These are phyloP conservation scores for Saprolegnia parasitica DNA, from an alignment of 352 stramenopile genomes.

Conservation along the genomic window DNA sequence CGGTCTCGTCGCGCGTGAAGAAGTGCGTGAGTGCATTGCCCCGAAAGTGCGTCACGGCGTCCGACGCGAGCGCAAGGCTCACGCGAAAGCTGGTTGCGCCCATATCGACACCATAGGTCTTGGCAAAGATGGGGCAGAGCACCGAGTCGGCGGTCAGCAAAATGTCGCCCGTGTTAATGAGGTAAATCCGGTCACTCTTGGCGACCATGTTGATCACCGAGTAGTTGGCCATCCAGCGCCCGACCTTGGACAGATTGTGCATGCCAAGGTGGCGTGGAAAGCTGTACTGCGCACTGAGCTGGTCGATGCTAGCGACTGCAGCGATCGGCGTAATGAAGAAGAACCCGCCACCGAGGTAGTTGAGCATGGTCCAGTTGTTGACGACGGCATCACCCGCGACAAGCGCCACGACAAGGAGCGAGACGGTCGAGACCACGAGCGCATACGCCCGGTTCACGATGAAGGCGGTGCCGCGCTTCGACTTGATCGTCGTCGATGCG, in stretches of 20 bases:
- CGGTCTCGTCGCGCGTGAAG: not conserved
- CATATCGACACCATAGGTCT: slow-evolving; percentile 11
- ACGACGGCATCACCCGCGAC: not conserved
- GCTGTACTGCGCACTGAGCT: not conserved
- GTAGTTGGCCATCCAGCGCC: slow-evolving; percentile 25
- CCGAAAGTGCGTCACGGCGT: slow-evolving; percentile 7
- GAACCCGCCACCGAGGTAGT: slow-evolving; percentile 22
- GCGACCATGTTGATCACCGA: not conserved
- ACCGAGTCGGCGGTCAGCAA: not conserved
- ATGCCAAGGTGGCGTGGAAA: slow-evolving; percentile 4
- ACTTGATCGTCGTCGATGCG: too few relatives aligned
- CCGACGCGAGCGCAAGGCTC: not conserved
- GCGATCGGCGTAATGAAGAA: slow-evolving; percentile 24
- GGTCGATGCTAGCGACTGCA: not conserved
- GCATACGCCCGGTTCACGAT: not conserved
- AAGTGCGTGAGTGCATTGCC: slow-evolving; percentile 1
- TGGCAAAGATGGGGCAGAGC: not conserved
- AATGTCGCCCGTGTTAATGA: slow-evolving; percentile 2
- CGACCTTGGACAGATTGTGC: slow-evolving; percentile 17
- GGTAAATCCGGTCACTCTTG: not conserved
- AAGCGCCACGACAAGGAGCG: slow-evolving; percentile 1
- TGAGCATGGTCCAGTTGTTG: slow-evolving; percentile 24
- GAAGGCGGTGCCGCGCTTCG: too few relatives aligned
- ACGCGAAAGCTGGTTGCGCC: not conserved
- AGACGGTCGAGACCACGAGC: not conserved